Evolutionary conservation across 1,284 basidiomycete genomes (phyloP).

Genomic region (Dichomitus squalens): DNA sequence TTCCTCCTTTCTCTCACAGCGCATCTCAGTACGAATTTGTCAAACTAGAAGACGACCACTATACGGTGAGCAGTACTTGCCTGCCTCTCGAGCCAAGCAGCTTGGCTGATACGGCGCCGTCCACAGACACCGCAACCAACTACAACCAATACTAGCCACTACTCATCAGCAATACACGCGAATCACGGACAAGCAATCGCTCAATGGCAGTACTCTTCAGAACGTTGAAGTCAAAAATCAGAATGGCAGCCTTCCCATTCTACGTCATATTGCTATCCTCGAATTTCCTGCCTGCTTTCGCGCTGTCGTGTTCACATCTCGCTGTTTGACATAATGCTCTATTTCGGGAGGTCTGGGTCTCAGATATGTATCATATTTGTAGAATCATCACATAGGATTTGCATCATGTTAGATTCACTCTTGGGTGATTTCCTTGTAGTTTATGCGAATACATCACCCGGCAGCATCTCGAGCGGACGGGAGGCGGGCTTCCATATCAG

Average conservation of each 20-base stretch:
- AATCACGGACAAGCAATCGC: slow-evolving; percentile 39
- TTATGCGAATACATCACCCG: background rate
- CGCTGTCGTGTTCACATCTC: slow-evolving; percentile 4
- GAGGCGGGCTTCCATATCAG: slow-evolving; percentile 7
- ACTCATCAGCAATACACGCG: slow-evolving; percentile 29
- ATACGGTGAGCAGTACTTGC: slow-evolving; percentile 44
- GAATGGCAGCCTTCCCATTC: background rate
- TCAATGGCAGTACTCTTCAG: slow-evolving; percentile 68
- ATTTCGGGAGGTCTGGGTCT: background rate
- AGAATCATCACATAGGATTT: slow-evolving; percentile 6
- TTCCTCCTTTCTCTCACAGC: slow-evolving; percentile 29
- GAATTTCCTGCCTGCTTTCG: slow-evolving; percentile 11
- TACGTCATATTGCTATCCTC: background rate
- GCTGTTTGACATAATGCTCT: slow-evolving; percentile 7
- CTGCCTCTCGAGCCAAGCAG: background rate
- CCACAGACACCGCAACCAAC: slow-evolving; percentile 25
- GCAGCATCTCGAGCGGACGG: background rate
- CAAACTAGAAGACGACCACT: slow-evolving; percentile 67
- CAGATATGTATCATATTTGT: slow-evolving; percentile 14
- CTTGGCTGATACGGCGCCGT: slow-evolving; percentile 4
- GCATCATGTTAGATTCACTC: slow-evolving; percentile 3
- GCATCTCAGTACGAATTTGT: slow-evolving; percentile 37
- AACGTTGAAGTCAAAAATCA: slow-evolving; percentile 37
- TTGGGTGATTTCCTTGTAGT: background rate
- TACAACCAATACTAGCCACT: slow-evolving; percentile 29